Base-by-base conservation (phyloP, 2,329 filamentous ascomycete genomes). In the Colletotrichum tropicicola region DNA sequence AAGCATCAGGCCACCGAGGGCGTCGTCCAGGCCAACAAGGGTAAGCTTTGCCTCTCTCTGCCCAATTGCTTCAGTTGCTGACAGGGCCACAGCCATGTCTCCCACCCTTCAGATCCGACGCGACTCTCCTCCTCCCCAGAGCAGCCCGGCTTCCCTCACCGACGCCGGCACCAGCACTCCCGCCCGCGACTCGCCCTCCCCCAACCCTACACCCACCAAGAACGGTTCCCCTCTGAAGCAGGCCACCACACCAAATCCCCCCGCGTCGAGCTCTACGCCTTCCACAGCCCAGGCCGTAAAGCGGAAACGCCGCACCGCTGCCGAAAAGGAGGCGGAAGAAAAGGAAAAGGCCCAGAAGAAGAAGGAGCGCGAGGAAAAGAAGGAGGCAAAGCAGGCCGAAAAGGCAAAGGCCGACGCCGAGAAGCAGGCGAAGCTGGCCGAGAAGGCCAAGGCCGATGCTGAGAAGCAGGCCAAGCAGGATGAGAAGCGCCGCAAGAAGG, bases 401-500 rank as follows among this genome's bases (percentile, higher is more conserved):
- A 71, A 73, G 1, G 74, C 55, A 9, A 63, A 63, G 47, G 54
- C 47, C 23, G 59, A 63, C 73, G 6, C 80, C 52, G 81, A 83
- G 57, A 78, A 78, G 19, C 71, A 74, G 53, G 59, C 72, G 7
- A 77, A 77, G 67, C 28, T 41, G 79, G 53, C 66, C 71, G 68
- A 72, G 58, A 71, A 70, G 45, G 72, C 69, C 43, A 71, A 73
- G 51, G 68, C 59, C 19, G 71, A 62, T 3, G 79, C 77, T 0
- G 75, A 79, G 39, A 77, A 75, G 59, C 72, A 73, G 43, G 72
- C 74, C n/a, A 69, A 73, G 41, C 77, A 76, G 10, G 78, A 79
- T 13, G 79, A 80, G 65, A 85, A 84, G 72, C 82, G 79, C 69
- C 77, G 77, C 28, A 81, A 84, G 68, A 85, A 83, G 70, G 84